These are phyloP conservation scores for Conringia planisiliqua DNA, from an alignment of 345 rosid species.

Conservation along the genomic window DNA sequence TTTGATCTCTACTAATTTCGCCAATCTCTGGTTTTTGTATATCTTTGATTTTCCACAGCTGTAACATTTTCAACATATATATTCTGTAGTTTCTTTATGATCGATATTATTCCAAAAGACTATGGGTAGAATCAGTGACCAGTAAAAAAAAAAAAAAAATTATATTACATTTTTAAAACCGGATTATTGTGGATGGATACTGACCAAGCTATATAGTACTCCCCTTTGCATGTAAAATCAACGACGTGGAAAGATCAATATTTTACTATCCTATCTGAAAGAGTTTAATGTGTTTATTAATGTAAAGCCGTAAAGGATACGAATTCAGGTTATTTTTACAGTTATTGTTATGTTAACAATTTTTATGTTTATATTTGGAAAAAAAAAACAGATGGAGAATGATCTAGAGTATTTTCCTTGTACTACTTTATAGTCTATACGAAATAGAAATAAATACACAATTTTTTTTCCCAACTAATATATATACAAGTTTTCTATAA, in stretches of 20 bases:
- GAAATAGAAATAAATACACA: background rate
- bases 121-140: background rate
- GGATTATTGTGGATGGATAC: background rate
- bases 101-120: constrained; percentile 3
- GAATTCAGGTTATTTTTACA: background rate
- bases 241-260: background rate
- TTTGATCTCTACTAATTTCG: background rate
- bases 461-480: background rate
- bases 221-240: background rate
- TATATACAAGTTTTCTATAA: background rate
- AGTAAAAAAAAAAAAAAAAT: background rate
- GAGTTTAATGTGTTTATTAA: background rate
- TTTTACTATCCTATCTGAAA: background rate
- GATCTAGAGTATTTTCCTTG: background rate
- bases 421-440: background rate
- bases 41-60: background rate
- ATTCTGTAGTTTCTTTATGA: background rate
- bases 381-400: background rate
- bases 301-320: background rate
- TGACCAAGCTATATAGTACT: background rate
- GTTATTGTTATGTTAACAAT: background rate
- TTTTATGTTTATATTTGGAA: background rate
- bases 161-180: background rate
- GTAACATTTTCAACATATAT: background rate
- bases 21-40: background rate